Base-by-base conservation (phyloP, 176 grass and related monocot species). In the Aegilops umbellulata region DNA sequence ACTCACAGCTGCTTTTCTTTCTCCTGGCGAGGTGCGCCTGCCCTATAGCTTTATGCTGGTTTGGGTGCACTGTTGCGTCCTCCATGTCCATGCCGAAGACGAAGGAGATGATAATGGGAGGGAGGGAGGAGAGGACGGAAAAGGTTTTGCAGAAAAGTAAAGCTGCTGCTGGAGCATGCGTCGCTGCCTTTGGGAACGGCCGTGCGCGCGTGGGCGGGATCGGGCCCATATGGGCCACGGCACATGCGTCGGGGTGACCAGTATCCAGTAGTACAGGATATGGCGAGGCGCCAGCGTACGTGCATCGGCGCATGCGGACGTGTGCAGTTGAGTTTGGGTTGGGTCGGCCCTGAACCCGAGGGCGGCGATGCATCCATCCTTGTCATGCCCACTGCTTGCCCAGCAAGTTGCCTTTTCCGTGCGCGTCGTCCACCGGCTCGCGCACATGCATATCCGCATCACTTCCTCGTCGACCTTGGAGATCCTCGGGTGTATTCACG, bases 241-340 rank as follows among this genome's bases (percentile, higher is more conserved):
- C 12, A 24, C 36, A 24, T 41, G 69, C 69, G 69, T 24, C 20
- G 68, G 11, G 36, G 36, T 24, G 69, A 73, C 14, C 36, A 73
- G 69, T 12, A 24, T 4, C 27, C 14, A 17, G 9, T 44, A 66
- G 8, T 69, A 42, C 20, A 72, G 69, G 69, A 72, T 72, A 72
- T 72, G 69, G 66, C 35, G 9, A 2, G 16, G 49, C 15, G 49
- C 49, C 16, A 19, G 49, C 49, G 49, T 53, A 53, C 16, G 13
- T 17, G 26, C 26, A 65, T 10, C 63, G 63, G 65, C 11, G 64
- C 27, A 35, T 72, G 69, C 70, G 23, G 46, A 44, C 70, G 70
- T 74, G 70, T 74, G 25, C 70, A 74, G 69, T 73, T 73, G 69
- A 73, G 42, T 25, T 73, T 23, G 38, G 69, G 69, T 73, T 44